A percentile compares a stretch with the other conserved stretches of the same genome.
phyloP scores from a whole-genome alignment of 306 rosid genomes.

The Cyclanthera cordifolia region DNA sequence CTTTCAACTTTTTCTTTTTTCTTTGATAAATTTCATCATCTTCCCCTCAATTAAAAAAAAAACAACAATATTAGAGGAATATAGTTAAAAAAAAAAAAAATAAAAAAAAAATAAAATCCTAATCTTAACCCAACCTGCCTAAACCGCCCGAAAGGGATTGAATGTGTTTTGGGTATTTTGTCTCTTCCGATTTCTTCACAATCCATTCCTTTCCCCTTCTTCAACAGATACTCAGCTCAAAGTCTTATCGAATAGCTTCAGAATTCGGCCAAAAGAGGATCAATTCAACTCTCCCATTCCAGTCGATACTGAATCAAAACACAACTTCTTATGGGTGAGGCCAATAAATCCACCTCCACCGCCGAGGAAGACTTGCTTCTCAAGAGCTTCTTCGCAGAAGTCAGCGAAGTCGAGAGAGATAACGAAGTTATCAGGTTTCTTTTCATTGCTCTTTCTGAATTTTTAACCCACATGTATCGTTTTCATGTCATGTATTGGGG shows the following conservation, averaged over 20 bases:
- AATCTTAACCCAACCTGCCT: too few species aligned
- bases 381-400: slow-evolving; percentile 89
- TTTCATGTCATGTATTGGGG: not conserved
- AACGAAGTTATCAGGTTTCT: slow-evolving; percentile 71
- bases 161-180: too few species aligned
- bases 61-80: too few species aligned
- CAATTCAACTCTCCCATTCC: not conserved
- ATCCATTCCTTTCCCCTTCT: too few species aligned
- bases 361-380: slow-evolving; percentile 75
- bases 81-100: too few species aligned
- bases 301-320: not conserved
- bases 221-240: too few species aligned
- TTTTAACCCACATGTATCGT: not conserved
- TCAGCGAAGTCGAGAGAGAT: slow-evolving; percentile 96
- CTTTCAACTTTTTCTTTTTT: too few species aligned
- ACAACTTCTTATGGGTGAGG: slow-evolving; percentile 11
- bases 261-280: not conserved
- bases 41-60: too few species aligned
- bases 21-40: too few species aligned
- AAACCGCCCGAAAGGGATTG: too few species aligned
- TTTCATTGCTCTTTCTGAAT: slow-evolving; percentile 2
- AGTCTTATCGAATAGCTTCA: not conserved
- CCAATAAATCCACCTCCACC: slow-evolving; percentile 16
- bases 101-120: too few species aligned
- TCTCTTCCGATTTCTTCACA: too few species aligned